Evolutionary conservation across 352 stramenopile species (phyloP).

Genomic region (Globisporangium acanthophoron): DNA sequence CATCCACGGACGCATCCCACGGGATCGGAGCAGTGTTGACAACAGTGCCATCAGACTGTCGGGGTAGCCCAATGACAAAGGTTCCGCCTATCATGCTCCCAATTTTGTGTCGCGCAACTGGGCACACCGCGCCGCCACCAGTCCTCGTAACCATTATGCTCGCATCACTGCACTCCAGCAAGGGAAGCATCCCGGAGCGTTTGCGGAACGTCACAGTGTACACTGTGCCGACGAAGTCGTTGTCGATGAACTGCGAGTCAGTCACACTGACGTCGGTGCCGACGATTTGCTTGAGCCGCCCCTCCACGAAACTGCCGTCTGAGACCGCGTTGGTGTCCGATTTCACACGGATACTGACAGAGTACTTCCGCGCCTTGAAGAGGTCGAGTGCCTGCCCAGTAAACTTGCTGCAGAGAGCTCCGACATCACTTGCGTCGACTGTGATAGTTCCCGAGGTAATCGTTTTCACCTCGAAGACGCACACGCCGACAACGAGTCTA

Average conservation of each 20-base stretch:
- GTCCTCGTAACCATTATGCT: constrained; percentile 26
- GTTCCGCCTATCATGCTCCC: constrained; percentile 69
- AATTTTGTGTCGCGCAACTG: constrained; percentile 26
- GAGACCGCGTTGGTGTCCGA: constrained; percentile 27
- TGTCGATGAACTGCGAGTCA: constrained; percentile 27
- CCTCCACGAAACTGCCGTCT: constrained; percentile 29
- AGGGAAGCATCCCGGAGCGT: constrained; percentile 49
- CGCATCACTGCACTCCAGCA: constrained; percentile 36
- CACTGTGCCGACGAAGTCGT: constrained; percentile 42
- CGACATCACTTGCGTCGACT: constrained; percentile 38
- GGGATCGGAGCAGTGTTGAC: constrained; percentile 31
- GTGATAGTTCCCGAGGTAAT: constrained; percentile 24
- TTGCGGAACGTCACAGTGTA: constrained; percentile 66
- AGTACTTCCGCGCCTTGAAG: constrained; percentile 54
- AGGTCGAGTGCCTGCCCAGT: constrained; percentile 24
- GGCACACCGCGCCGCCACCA: constrained; percentile 20
- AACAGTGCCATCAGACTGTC: constrained; percentile 23
- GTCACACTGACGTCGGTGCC: constrained; percentile 48
- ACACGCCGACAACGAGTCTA: constrained; percentile 47
- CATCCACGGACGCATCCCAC: constrained; percentile 74
- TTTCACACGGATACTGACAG: constrained; percentile 38
- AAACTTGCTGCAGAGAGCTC: constrained; percentile 48
- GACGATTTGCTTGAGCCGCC: constrained; percentile 42
- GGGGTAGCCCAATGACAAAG: constrained; percentile 50
- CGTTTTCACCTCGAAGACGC: constrained; percentile 42